A percentile compares a stretch with the other conserved stretches of the same genome.
phyloP scores from a whole-genome alignment of 176 grass and related monocot genomes.

The Metroxylon sagu region DNA sequence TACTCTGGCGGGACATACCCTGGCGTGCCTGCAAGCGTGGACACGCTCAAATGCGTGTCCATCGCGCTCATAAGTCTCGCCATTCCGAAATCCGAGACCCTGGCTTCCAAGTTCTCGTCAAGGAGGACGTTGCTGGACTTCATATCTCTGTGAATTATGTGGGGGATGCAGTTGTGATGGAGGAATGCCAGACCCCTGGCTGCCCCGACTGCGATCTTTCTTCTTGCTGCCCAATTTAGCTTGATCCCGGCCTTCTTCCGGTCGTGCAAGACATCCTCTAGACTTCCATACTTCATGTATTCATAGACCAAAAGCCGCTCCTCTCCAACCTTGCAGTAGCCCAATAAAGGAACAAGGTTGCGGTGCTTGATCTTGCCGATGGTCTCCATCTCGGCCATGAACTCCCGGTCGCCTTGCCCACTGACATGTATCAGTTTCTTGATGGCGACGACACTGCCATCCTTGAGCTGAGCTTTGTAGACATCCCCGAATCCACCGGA shows the following conservation, averaged over 20 bases:
- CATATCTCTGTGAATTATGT: constrained; percentile 96
- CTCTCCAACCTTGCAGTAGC: constrained; percentile 85
- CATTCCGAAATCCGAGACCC: constrained; percentile 98
- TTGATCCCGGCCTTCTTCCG: constrained; percentile 46
- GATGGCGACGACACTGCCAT: constrained; percentile 71
- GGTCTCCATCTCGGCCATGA: constrained; percentile 97
- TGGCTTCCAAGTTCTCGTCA: constrained; percentile 76
- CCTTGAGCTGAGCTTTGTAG: constrained; percentile 84
- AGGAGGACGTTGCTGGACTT: constrained; percentile 94
- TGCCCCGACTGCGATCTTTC: constrained; percentile 74
- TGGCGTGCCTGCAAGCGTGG: constrained; percentile 85
- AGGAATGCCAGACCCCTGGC: constrained; percentile 84
- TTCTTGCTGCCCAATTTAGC: constrained; percentile 58
- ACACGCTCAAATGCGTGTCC: constrained; percentile 89
- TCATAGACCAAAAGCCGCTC: constrained; percentile 87
- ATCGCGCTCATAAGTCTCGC: constrained; percentile 62
- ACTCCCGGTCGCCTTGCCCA: constrained; percentile 91
- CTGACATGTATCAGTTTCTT: constrained; percentile 93
- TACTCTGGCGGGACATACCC: constrained; percentile 97
- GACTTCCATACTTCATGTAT: constrained; percentile 84
- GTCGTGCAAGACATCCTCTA: constrained; percentile 84
- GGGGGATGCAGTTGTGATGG: constrained; percentile 91
- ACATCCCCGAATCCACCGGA: constrained; percentile 90
- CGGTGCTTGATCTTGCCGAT: constrained; percentile 96
- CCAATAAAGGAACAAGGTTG: constrained; percentile 79